Evolutionary conservation across 2,329 filamentous ascomycete species (phyloP), one percentile per base, ranked within the genome.

Genomic region (Aschersonia sp.): DNA sequence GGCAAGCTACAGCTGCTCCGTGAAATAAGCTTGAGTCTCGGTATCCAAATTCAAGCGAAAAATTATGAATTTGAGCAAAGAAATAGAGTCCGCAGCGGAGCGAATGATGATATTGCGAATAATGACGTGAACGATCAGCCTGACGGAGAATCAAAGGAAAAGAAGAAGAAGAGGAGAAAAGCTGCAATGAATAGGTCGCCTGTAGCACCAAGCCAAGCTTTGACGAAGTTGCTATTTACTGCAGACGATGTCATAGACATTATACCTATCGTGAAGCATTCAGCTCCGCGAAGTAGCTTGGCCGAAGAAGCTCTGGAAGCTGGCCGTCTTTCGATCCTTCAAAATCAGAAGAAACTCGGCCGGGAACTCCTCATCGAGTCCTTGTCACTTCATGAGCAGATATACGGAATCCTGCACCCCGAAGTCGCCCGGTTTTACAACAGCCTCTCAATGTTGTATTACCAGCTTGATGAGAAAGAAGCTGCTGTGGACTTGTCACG

Each of bases 391-490:
- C 90, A 98, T 60, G 92, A 98, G 72, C 92, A 98, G 66, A 97
- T 98, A 56, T 98, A 98, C 59, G 92, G 92, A 51, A 94, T 97
- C 49, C 75, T 98, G 30, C 92, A 98, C 62, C 89, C 92, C 1
- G 92, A 98, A 67, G 90, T 97, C 50, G 92, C 90, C 44, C 82
- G 89, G 53, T 85, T 94, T 31, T 98, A 98, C 72, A 90, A 95
- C 66, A 88, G 85, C 46, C 68, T 98, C 43, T 95, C 92, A 3
- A 95, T 94, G 73, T 76, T 97, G 48, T 96, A 96, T 70, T 97
- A 94, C 67, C 86, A 94, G 63, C 78, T 95, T n/a, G 92, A 97
- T 47, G 92, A 98, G 70, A 97, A 97, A 73, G 86, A 89, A 39
- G 87, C 87, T 8, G 92, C 92, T 30, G 85, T 97, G 30, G 92